A percentile compares a stretch with the other conserved stretches of the same genome.
Conservation (phyloP, 2,329 filamentous ascomycete species). For the Davidsoniella virescens region DNA sequence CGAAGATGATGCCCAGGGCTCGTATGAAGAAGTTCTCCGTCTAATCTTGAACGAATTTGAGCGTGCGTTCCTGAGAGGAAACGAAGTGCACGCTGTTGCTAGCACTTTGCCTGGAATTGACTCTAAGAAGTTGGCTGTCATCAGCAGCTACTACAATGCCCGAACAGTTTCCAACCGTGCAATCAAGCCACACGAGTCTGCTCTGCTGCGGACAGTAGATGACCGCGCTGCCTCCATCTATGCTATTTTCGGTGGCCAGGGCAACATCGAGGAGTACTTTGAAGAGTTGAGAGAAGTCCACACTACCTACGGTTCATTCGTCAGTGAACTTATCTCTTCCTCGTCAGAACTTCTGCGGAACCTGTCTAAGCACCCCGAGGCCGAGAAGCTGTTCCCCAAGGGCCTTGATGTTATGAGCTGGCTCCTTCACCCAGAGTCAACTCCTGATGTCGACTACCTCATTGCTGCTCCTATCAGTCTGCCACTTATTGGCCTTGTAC, state of each 20-base stretch:
- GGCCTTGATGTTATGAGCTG: slow-evolving; percentile 90
- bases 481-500: slow-evolving; percentile 87
- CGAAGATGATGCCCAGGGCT: slow-evolving; percentile 75
- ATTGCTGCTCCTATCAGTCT: slow-evolving; percentile 92
- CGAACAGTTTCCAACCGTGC: slow-evolving; percentile 68
- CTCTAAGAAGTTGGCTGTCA: slow-evolving; percentile 78
- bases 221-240: slow-evolving; percentile 76
- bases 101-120: slow-evolving; percentile 77
- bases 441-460: slow-evolving; percentile 86
- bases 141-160: slow-evolving; percentile 82
- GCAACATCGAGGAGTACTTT: slow-evolving; percentile 99
- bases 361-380: slow-evolving; percentile 65
- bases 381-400: slow-evolving; percentile 92
- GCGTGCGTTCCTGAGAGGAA: slow-evolving; percentile 81
- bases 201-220: slow-evolving; percentile 72
- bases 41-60: slow-evolving; percentile 92
- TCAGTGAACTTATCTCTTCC: slow-evolving; percentile 66
- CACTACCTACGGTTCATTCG: slow-evolving; percentile 77
- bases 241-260: slow-evolving; percentile 90
- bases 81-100: slow-evolving; percentile 86
- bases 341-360: slow-evolving; percentile 78
- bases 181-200: slow-evolving; percentile 86
- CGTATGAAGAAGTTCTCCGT: slow-evolving; percentile 84
- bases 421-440: slow-evolving; percentile 76
- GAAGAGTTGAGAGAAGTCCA: slow-evolving; percentile 89